These are phyloP conservation scores for Setaria italica DNA, from an alignment of 202 grass and related monocot species.

Conservation along the genomic window DNA sequence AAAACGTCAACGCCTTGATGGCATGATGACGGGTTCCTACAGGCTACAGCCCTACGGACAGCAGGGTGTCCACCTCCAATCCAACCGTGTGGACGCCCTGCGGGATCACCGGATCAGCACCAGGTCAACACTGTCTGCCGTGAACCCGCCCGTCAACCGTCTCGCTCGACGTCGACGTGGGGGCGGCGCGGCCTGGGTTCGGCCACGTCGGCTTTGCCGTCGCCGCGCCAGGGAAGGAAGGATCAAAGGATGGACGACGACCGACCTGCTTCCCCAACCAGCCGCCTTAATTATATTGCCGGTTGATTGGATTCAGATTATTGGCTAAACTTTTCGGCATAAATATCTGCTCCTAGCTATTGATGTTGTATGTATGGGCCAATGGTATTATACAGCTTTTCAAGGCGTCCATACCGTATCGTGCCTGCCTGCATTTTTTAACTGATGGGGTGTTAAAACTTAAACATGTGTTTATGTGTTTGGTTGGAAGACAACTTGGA, in stretches of 20 bases:
- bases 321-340: constrained; percentile 42
- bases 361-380: neutral
- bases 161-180: neutral
- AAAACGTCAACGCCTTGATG: constrained; percentile 42
- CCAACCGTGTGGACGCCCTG: constrained; percentile 44
- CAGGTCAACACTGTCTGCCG: constrained; percentile 38
- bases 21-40: constrained; percentile 45
- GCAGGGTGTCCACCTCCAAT: too few relatives aligned
- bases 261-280: constrained; percentile 38
- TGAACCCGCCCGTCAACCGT: neutral
- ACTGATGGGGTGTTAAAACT: neutral
- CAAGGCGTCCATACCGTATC: neutral
- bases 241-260: neutral
- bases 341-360: neutral
- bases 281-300: constrained; percentile 31
- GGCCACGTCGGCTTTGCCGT: constrained; percentile 41
- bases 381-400: neutral
- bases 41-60: too few relatives aligned
- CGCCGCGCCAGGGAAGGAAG: neutral
- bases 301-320: neutral
- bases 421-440: too few relatives aligned
- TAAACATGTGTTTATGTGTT: too few relatives aligned
- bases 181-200: constrained; percentile 45
- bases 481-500: too few relatives aligned
- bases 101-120: neutral